These are phyloP conservation scores for Globisporangium orthogonon DNA, from an alignment of 352 stramenopile species.

Conservation along the genomic window DNA sequence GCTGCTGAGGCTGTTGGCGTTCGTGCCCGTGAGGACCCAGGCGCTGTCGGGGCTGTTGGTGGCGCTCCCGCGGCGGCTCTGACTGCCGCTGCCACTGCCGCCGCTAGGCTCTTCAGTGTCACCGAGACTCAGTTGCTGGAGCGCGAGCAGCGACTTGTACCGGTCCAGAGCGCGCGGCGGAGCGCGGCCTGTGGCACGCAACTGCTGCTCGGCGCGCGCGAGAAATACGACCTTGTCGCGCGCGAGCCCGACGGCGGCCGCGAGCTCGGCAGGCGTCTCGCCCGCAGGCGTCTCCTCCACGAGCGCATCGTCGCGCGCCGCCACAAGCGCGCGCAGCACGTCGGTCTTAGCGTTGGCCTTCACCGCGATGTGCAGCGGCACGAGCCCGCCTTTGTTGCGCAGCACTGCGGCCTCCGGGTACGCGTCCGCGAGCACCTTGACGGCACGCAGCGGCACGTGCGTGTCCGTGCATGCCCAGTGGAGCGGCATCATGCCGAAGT, in stretches of 20 bases:
- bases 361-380: conserved; percentile 79
- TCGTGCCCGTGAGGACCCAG: conserved; percentile 6
- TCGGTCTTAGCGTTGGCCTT: conserved; percentile 69
- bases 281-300: conserved; percentile 65
- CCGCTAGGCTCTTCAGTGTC: conserved; percentile 1
- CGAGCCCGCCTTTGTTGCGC: conserved; percentile 72
- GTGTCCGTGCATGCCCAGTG: conserved; percentile 82
- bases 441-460: conserved; percentile 56
- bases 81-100: not conserved
- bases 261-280: conserved; percentile 67
- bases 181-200: conserved; percentile 34
- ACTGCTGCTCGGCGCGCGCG: conserved; percentile 28
- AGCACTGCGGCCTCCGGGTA: conserved; percentile 39
- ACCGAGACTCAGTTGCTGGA: not conserved
- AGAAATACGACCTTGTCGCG: conserved; percentile 48
- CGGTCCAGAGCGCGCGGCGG: conserved; percentile 37
- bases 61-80: not conserved
- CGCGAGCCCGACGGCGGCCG: conserved; percentile 38
- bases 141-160: conserved; percentile 30
- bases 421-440: conserved; percentile 64
- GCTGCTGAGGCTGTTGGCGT: not conserved
- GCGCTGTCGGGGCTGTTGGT: not conserved
- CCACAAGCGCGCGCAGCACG: conserved; percentile 51
- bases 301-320: conserved; percentile 35
- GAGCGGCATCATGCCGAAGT: conserved; percentile 84